Percentiles rank a stretch among this genome's conserved stretches.
These are phyloP conservation scores for Exophiala sp. DNA, from an alignment of 2,329 filamentous ascomycete species.

Conservation along the genomic window DNA sequence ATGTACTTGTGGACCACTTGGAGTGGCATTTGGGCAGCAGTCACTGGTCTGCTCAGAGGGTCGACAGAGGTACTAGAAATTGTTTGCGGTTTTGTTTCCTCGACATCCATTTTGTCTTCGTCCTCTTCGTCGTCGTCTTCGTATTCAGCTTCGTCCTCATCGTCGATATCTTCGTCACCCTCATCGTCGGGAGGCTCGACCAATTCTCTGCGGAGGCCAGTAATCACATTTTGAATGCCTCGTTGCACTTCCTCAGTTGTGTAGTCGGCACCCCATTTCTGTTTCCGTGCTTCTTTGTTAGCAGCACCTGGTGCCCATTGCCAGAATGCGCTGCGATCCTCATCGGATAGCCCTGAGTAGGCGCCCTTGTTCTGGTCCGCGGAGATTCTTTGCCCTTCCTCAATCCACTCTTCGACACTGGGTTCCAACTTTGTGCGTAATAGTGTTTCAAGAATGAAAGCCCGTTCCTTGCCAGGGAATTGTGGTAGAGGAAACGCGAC, in stretches of 20 bases:
- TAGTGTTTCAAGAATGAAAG: constrained; percentile 63
- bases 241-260: constrained; percentile 66
- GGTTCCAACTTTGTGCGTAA: constrained; percentile 82
- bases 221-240: constrained; percentile 68
- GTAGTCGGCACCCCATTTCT: constrained; percentile 62
- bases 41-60: constrained; percentile 30
- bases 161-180: constrained; percentile 52
- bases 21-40: constrained; percentile 39
- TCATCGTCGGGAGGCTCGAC: constrained; percentile 52
- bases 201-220: constrained; percentile 60
- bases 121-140: constrained; percentile 52
- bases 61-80: constrained; percentile 35
- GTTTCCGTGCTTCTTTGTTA: constrained; percentile 43
- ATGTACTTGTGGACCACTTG: constrained; percentile 51
- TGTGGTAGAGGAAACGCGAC: constrained; percentile 73
- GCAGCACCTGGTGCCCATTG: constrained; percentile 51
- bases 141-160: constrained; percentile 43
- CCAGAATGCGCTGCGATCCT: constrained; percentile 60
- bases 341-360: constrained; percentile 35
- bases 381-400: constrained; percentile 55
- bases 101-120: constrained; percentile 39
- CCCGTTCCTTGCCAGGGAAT: constrained; percentile 67
- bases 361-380: constrained; percentile 18
- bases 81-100: constrained; percentile 31
- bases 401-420: constrained; percentile 69